A percentile compares a stretch with the other conserved stretches of the same genome.
Evolutionary conservation across 768 basidiomycete genomes (phyloP).

Genomic region (Dioszegia aurantiaca): DNA sequence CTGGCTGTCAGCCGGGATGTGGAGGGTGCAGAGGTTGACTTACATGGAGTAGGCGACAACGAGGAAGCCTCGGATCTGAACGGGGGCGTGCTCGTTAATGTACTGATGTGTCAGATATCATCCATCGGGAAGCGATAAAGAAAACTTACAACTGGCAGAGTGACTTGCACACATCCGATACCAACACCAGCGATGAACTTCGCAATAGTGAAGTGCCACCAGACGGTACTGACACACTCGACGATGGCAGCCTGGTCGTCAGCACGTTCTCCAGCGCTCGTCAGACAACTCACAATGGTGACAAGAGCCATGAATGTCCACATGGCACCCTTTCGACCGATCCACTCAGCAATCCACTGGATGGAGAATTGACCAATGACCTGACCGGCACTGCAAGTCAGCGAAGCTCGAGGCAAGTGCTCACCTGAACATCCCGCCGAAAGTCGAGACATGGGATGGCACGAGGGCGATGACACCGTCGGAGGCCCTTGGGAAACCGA

Average conservation of each 20-base stretch:
- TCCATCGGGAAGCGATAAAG: neutral
- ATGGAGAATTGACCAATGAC: constrained; percentile 32
- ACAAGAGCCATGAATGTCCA: constrained; percentile 19
- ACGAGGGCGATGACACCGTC: neutral
- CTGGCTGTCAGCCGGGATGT: no score
- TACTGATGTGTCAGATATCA: constrained; percentile 11
- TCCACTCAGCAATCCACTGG: constrained; percentile 24
- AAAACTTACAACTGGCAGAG: constrained; percentile 26
- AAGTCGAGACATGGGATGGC: constrained; percentile 1
- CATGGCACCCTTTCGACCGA: constrained; percentile 31
- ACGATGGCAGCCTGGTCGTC: constrained; percentile 24
- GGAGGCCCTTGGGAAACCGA: neutral
- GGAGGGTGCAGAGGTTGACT: no score
- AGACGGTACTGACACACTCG: constrained; percentile 23
- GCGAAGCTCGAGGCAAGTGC: neutral
- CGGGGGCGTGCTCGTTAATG: constrained; percentile 36
- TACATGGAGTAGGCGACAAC: constrained; percentile 26
- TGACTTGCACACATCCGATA: constrained; percentile 33
- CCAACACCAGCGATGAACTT: constrained; percentile 32
- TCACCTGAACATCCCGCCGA: constrained; percentile 1
- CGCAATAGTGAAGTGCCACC: constrained; percentile 32
- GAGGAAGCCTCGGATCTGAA: constrained; percentile 34
- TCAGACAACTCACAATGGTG: neutral
- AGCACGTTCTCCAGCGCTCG: neutral
- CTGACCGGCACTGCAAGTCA: constrained; percentile 26